Percentiles rank a stretch among this genome's conserved stretches.
phyloP scores from a whole-genome alignment of 306 rosid species.

The Cucurbita maxima region DNA sequence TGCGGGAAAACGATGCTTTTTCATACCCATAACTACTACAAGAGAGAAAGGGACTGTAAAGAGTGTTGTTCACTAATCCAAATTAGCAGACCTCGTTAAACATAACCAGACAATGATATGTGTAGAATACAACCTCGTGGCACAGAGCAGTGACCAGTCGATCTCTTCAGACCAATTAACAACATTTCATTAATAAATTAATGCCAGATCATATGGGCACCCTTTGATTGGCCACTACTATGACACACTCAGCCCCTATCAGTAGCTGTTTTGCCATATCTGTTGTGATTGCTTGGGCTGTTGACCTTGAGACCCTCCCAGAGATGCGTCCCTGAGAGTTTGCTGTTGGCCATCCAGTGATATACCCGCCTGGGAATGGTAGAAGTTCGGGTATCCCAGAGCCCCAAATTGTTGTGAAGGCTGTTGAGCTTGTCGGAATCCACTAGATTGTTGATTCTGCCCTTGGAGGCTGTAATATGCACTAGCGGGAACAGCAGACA shows the following conservation, averaged over 20 bases:
- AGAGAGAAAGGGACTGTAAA: slow-evolving; percentile 7
- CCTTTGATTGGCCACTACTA: slow-evolving; percentile 52
- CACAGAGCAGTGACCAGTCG: slow-evolving; percentile 59
- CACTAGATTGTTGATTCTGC: slow-evolving; percentile 69
- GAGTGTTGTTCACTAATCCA: slow-evolving; percentile 22
- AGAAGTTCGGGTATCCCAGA: slow-evolving; percentile 62
- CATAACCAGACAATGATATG: slow-evolving; percentile 34
- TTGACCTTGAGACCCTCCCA: slow-evolving; percentile 63
- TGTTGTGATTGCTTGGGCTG: slow-evolving; percentile 88
- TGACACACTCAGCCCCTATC: slow-evolving; percentile 33
- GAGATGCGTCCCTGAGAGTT: slow-evolving; percentile 64
- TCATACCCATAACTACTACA: not conserved
- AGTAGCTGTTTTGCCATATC: slow-evolving; percentile 94
- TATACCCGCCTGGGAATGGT: slow-evolving; percentile 73
- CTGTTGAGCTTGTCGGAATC: slow-evolving; percentile 88
- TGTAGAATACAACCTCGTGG: slow-evolving; percentile 65
- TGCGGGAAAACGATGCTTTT: not conserved
- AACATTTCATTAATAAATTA: slow-evolving; percentile 39
- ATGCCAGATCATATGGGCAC: slow-evolving; percentile 22
- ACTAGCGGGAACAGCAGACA: slow-evolving; percentile 73
- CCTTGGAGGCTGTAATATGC: slow-evolving; percentile 86
- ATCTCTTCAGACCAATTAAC: slow-evolving; percentile 52
- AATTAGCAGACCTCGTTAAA: slow-evolving; percentile 86
- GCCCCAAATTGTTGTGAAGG: slow-evolving; percentile 68
- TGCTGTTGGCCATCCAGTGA: slow-evolving; percentile 82